Percentiles rank a stretch among this genome's conserved stretches.
Conservation (phyloP, 495 filamentous ascomycete genomes). For the Penicilliopsis zonata region DNA sequence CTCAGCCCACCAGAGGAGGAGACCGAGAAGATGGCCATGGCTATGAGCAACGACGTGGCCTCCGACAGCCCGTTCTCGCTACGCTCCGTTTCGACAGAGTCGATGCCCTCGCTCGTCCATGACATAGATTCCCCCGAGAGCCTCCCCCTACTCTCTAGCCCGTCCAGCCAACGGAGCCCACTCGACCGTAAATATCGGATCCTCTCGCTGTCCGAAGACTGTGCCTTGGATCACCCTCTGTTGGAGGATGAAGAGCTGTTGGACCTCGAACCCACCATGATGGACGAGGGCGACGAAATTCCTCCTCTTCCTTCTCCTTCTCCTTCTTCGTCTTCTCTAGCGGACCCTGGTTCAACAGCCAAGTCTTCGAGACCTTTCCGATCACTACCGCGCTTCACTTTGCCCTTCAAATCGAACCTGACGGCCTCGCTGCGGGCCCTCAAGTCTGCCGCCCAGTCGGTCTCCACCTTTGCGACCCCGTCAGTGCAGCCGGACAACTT, state of each 20-base stretch:
- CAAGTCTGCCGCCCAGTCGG: slow-evolving; percentile 70
- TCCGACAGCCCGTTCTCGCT: slow-evolving; percentile 27
- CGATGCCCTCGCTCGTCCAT: slow-evolving; percentile 48
- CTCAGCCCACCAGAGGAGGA: slow-evolving; percentile 36
- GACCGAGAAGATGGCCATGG: slow-evolving; percentile 16
- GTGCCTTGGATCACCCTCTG: slow-evolving; percentile 44
- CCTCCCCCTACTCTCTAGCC: slow-evolving; percentile 21
- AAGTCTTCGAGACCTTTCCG: slow-evolving; percentile 15
- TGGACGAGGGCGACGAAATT: no score
- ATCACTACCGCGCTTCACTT: slow-evolving; percentile 27
- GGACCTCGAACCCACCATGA: slow-evolving; percentile 13
- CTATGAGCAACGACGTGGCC: slow-evolving; percentile 30
- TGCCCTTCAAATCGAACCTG: slow-evolving; percentile 82
- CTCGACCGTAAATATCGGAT: slow-evolving; percentile 28
- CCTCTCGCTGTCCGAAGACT: slow-evolving; percentile 39
- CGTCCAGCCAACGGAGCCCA: slow-evolving; percentile 23
- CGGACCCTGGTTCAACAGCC: slow-evolving; percentile 8
- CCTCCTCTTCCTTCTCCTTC: no score
- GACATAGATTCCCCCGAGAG: slow-evolving; percentile 38
- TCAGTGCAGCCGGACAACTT: slow-evolving; percentile 78
- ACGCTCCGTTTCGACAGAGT: slow-evolving; percentile 46
- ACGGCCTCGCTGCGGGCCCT: slow-evolving; percentile 84
- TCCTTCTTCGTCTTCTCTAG: no score
- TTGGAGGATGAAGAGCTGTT: slow-evolving; percentile 24
- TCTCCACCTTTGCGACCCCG: slow-evolving; percentile 62